Evolutionary conservation across 192 early-diverging fungal species (phyloP).

Genomic region (Coemansia sp.): DNA sequence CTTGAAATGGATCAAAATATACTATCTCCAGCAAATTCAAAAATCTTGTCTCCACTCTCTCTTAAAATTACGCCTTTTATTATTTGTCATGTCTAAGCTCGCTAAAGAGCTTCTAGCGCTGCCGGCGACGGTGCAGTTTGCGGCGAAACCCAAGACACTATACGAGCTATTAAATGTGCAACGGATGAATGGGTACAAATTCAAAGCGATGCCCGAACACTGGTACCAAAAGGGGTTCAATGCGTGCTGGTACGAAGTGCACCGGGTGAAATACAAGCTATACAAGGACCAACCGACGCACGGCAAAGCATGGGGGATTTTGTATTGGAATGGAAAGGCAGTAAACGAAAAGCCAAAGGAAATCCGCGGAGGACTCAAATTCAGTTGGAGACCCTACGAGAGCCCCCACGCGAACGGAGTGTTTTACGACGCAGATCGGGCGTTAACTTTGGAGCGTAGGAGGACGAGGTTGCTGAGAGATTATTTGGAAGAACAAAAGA

Average conservation of each 20-base stretch:
- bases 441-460: constrained; percentile 24
- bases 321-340: constrained; percentile 39
- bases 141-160: constrained; percentile 38
- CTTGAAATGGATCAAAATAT: too few species aligned
- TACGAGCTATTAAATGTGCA: constrained; percentile 48
- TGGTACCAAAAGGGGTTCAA: constrained; percentile 50
- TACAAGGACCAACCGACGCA: constrained; percentile 41
- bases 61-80: not conserved
- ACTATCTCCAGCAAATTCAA: not conserved
- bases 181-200: constrained; percentile 25
- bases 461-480: constrained; percentile 17
- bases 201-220: constrained; percentile 36
- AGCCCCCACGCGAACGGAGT: constrained; percentile 37
- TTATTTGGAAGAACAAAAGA: not conserved
- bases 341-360: constrained; percentile 21
- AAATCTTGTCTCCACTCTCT: not conserved
- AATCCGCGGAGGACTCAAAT: constrained; percentile 45
- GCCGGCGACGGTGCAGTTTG: constrained; percentile 21
- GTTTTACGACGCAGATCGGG: constrained; percentile 19
- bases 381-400: constrained; percentile 37
- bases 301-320: constrained; percentile 46
- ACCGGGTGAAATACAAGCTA: constrained; percentile 34
- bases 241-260: constrained; percentile 40
- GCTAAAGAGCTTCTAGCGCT: constrained; percentile 30
- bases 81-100: constrained; percentile 34